A percentile compares a stretch with the other conserved stretches of the same genome.
Conservation (phyloP, 495 filamentous ascomycete species). For the Tuber aestivum region DNA sequence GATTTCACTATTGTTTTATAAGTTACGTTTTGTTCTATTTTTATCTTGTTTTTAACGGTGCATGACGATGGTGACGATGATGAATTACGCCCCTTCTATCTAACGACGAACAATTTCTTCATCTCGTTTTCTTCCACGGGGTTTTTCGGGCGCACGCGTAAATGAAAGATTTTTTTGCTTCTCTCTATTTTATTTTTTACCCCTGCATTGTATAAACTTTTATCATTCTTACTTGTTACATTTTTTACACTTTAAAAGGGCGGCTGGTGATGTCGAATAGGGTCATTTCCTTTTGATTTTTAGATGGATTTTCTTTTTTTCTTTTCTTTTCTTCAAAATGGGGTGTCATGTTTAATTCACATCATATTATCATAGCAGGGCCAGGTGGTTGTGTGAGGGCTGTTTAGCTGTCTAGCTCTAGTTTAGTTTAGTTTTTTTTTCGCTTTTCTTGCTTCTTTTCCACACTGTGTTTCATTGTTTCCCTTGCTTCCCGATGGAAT, state of each 20-base stretch:
- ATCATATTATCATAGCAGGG: neutral
- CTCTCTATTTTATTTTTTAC: slow-evolving; percentile 21
- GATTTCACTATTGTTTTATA: slow-evolving; percentile 5
- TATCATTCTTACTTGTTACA: slow-evolving; percentile 6
- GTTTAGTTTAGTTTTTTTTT: neutral
- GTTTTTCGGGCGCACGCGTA: slow-evolving; percentile 25
- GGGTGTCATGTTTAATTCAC: neutral
- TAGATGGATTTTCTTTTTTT: slow-evolving; percentile 23
- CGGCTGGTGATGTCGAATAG: slow-evolving; percentile 20
- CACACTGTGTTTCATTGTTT: neutral
- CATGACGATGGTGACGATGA: slow-evolving; percentile 26
- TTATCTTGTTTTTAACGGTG: slow-evolving; percentile 12
- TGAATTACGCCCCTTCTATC: slow-evolving; percentile 25
- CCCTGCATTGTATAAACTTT: slow-evolving; percentile 31
- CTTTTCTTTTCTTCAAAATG: slow-evolving; percentile 16
- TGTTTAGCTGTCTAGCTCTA: neutral
- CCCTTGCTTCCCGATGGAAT: neutral
- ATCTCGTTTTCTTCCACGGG: slow-evolving; percentile 22
- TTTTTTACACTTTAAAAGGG: neutral
- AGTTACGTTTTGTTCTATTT: slow-evolving; percentile 16
- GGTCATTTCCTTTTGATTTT: slow-evolving; percentile 18
- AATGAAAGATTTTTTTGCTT: slow-evolving; percentile 6
- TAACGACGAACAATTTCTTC: neutral
- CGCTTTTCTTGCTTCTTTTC: neutral
- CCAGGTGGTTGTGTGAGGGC: neutral